These are phyloP conservation scores for Teunomyces atbi DNA, from an alignment of 805 yeast genomes.

Conservation along the genomic window DNA sequence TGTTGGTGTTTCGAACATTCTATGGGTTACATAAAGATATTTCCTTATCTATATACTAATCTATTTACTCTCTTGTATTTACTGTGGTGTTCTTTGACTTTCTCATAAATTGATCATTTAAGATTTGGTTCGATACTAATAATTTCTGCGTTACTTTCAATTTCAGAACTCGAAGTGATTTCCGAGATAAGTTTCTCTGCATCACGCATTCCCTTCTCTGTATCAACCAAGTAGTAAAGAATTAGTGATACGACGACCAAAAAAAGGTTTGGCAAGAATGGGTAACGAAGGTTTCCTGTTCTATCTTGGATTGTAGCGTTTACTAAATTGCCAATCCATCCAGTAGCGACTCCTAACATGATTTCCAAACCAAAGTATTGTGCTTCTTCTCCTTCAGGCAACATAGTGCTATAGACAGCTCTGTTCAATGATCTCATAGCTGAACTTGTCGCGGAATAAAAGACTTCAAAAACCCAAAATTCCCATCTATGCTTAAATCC, in stretches of 20 bases:
- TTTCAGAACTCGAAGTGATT: neutral
- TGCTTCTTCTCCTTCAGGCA: constrained; percentile 43
- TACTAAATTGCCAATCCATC: constrained; percentile 40
- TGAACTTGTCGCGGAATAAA: constrained; percentile 34
- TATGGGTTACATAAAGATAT: no score
- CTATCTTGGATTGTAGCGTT: constrained; percentile 41
- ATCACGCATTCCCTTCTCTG: constrained; percentile 30
- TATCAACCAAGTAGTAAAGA: constrained; percentile 26
- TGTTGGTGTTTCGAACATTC: constrained; percentile 3
- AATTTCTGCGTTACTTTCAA: neutral
- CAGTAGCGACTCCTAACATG: constrained; percentile 39
- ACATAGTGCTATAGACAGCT: constrained; percentile 33
- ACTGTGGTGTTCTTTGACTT: neutral
- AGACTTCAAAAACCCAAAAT: constrained; percentile 40
- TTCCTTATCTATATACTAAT: no score
- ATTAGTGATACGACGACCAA: constrained; percentile 24
- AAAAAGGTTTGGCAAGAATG: constrained; percentile 36
- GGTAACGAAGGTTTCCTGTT: constrained; percentile 35
- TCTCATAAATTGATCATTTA: neutral
- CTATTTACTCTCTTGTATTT: no score
- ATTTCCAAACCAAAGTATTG: constrained; percentile 43
- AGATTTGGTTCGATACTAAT: neutral
- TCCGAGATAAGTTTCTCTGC: constrained; percentile 14
- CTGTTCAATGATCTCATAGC: constrained; percentile 38
- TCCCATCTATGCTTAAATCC: constrained; percentile 45